Base-by-base conservation (phyloP, 176 grass and related monocot species). In the Hordeum marinum region DNA sequence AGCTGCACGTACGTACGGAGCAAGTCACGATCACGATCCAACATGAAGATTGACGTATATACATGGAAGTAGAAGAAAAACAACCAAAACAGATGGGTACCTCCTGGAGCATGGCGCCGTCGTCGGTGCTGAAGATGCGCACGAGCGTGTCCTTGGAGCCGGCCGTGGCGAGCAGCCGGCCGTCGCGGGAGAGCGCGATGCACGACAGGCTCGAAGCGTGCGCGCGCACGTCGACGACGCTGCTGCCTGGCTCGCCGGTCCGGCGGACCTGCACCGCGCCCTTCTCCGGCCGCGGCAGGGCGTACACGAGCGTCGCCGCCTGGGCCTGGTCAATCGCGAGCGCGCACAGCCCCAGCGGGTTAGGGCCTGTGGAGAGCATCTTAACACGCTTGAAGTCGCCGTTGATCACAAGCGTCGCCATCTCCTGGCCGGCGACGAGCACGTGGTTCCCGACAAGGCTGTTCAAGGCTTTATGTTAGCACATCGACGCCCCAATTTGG, bases 91-190 rank as follows among this genome's bases (percentile, higher is more conserved):
- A n/a, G n/a, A n/a, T n/a, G n/a, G n/a, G n/a, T n/a, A n/a, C 90
- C 95, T 97, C 90, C 72, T 94, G 88, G 12, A 94, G 43, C 35
- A 81, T 82, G 11, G 78, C 60, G 42, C 92, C 90, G 55, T 97
- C 90, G n/a, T 21, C 3, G 25, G 88, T 83, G 79, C 46, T 83
- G 77, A 90, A 97, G 26, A 94, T 43, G 63, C 94, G 91, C 11
- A 97, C 52, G 24, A 97, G 83, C 29, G 94, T 97, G 21, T 92
- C 92, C 85, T 89, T 97, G 67, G 88, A 79, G 71, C 94, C 84
- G 21, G 92, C 91, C 3, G 94, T 97, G 59, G 94, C 94, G 66
- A 97, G 88, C 65, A 97, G 67, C 40, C 80, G 67, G 0, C 88
- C 94, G 34, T 97, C 94, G 31, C 26, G 80, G 1, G 94, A 97